phyloP scores from a whole-genome alignment of 2,329 filamentous ascomycete genomes.

The Botrytis deweyae region DNA sequence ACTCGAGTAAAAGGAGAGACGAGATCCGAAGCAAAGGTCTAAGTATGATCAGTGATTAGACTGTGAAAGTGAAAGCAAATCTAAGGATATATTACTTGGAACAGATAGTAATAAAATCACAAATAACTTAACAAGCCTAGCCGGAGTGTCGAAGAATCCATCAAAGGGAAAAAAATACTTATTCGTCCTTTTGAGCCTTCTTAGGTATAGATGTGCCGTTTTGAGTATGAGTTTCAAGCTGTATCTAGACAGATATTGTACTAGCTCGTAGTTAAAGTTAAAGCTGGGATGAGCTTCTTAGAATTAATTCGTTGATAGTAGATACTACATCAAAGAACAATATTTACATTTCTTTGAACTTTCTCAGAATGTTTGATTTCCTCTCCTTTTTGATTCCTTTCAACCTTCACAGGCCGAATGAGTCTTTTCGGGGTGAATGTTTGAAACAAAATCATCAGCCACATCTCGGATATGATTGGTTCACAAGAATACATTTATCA shows the following conservation, averaged over 20 bases:
- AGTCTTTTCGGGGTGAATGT: slow-evolving; percentile 4
- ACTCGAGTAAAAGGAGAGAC: not conserved
- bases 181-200: not conserved
- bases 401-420: not conserved
- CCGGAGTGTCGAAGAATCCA: not conserved
- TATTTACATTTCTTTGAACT: not conserved
- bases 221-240: not conserved
- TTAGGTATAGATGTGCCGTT: not conserved
- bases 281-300: not conserved
- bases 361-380: not conserved
- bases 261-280: not conserved
- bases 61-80: not conserved
- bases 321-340: not conserved
- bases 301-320: not conserved
- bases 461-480: slow-evolving; percentile 19
- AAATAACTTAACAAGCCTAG: not conserved
- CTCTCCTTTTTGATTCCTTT: not conserved
- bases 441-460: slow-evolving; percentile 11
- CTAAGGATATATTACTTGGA: not conserved
- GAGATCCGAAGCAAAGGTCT: not conserved
- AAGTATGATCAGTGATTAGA: not conserved
- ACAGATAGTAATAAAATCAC: not conserved
- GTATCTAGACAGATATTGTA: not conserved
- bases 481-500: not conserved
- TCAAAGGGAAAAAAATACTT: not conserved